These are phyloP conservation scores for Cucurbita ficifolia DNA, from an alignment of 306 rosid species.

Conservation along the genomic window DNA sequence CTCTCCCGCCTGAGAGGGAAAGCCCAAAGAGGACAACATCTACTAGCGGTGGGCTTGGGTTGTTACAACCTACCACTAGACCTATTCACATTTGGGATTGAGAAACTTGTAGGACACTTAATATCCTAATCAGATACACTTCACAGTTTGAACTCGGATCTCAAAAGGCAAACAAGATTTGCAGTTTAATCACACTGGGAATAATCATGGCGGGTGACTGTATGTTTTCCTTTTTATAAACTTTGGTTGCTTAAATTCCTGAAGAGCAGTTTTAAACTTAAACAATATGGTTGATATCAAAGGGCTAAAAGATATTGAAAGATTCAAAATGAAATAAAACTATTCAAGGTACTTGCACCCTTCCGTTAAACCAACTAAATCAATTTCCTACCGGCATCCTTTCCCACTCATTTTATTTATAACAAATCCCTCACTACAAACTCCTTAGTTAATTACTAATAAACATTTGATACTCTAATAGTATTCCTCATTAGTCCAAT, in stretches of 20 bases:
- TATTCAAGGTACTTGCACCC: background rate
- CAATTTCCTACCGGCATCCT: background rate
- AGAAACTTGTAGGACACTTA: background rate
- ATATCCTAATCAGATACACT: background rate
- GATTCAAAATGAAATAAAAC: background rate
- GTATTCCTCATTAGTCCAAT: background rate
- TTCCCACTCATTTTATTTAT: background rate
- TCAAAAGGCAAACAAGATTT: background rate
- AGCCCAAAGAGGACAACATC: too few species aligned
- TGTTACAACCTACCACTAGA: background rate
- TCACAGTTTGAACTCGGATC: background rate
- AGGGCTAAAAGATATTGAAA: background rate
- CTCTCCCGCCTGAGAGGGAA: too few species aligned
- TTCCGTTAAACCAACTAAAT: background rate
- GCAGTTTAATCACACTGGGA: too few species aligned
- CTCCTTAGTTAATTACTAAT: background rate
- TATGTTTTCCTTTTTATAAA: background rate
- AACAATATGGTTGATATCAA: background rate
- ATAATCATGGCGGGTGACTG: background rate
- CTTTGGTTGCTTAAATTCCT: background rate
- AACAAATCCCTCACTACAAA: background rate
- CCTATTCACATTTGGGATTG: background rate
- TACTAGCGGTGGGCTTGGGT: too few species aligned
- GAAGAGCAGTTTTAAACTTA: background rate
- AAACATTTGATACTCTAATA: background rate